Percentiles rank a stretch among this genome's conserved stretches.
Conservation (phyloP, 1,284 basidiomycete species). For the Porphyrellus sp. region DNA sequence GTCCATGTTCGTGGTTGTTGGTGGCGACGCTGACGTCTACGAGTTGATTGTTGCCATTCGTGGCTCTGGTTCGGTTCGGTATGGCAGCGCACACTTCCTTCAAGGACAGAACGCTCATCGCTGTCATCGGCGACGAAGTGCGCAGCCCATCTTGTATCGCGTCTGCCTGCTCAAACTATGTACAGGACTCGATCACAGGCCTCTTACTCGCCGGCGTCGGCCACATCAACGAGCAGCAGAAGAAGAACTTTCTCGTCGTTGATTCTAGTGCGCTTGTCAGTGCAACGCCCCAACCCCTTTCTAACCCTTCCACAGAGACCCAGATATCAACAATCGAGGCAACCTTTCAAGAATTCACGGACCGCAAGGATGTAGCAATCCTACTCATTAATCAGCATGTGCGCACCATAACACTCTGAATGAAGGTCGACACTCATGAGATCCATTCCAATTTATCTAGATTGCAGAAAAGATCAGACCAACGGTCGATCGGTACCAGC, state of each 20-base stretch:
- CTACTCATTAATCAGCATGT: slow-evolving; percentile 97
- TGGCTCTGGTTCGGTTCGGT: slow-evolving; percentile 7
- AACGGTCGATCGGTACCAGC: slow-evolving; percentile 91
- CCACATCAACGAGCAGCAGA: slow-evolving; percentile 82
- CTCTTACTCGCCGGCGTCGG: slow-evolving; percentile 90
- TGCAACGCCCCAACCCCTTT: neutral
- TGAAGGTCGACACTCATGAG: slow-evolving; percentile 9
- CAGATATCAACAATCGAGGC: slow-evolving; percentile 85
- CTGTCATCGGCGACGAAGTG: slow-evolving; percentile 95
- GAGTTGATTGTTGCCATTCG: slow-evolving; percentile 18
- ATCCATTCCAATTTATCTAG: slow-evolving; percentile 42
- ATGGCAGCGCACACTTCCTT: slow-evolving; percentile 51
- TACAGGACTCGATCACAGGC: slow-evolving; percentile 91
- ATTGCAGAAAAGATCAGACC: slow-evolving; percentile 96
- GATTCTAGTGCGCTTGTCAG: slow-evolving; percentile 63
- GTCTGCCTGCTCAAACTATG: slow-evolving; percentile 3
- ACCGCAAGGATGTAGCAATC: slow-evolving; percentile 91
- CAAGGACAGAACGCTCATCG: slow-evolving; percentile 85
- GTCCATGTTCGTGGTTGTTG: slow-evolving; percentile 28
- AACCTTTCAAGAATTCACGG: slow-evolving; percentile 89
- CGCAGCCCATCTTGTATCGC: slow-evolving; percentile 11
- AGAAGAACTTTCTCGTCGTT: slow-evolving; percentile 95
- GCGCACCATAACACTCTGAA: slow-evolving; percentile 30
- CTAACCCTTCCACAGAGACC: slow-evolving; percentile 60
- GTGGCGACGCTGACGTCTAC: neutral